Base-by-base conservation (phyloP, 1,139 yeast species). In the Starmera stellimalicola region DNA sequence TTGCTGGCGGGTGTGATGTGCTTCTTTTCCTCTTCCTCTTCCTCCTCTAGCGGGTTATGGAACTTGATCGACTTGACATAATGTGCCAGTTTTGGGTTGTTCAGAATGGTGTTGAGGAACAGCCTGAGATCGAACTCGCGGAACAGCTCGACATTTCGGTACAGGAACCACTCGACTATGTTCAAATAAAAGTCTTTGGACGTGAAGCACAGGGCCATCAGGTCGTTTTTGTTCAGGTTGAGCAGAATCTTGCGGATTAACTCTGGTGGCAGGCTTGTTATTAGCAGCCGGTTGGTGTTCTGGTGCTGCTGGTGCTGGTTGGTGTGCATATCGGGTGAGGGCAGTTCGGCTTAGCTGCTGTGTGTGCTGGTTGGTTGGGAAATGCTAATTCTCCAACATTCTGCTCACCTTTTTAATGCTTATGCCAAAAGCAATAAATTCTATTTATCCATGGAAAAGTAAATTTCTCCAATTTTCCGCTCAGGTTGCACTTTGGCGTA, bases 141-240 rank as follows among this genome's bases (percentile, higher is more conserved):
- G 28, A 18, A 30, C 15, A 70, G 56, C 14, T 39, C 37, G 3
- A 69, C 50, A 14, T 38, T 34, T 18, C 55, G 51, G 42, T 69
- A 70, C 10, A 70, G 41, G 38, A 55, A 60, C 39, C 51, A 47
- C 38, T 58, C 62, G 44, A 60, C 57, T 11, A 68, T 54, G 7
- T 68, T 52, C 27, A 41, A 43, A 34, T 60, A 53, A 42, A 68
- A 54, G 39, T 59, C 62, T 26, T 49, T 48, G 43, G 73, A 68
- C 2, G 58, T 54, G 6, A 55, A 39, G 3, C 68, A 55, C 10
- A 69, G 35, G 24, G 38, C 45, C 9, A 64, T 41, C 34, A 58
- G 50, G 16, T 55, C 54, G 31, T 39, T 41, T 7, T 34, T 29
- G 9, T 37, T 43, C 15, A 65, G 41, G 29, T 49, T 40, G 6